Percentiles rank a stretch among this genome's conserved stretches.
Conservation (phyloP, 495 filamentous ascomycete species). For the Hypoxylon cercidicola region DNA sequence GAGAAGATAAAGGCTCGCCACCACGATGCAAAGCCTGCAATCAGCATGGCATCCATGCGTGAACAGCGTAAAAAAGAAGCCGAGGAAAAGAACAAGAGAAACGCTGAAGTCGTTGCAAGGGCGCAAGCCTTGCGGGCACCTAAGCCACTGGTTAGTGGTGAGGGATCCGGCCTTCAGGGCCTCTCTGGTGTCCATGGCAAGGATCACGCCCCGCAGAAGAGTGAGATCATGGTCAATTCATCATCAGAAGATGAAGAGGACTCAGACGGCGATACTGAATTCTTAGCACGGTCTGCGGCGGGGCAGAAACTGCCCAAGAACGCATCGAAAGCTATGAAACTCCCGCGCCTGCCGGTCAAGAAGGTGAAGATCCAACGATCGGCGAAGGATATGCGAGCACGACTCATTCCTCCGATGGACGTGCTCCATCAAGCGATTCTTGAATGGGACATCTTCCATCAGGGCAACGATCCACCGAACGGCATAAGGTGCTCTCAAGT, state of each 20-base stretch:
- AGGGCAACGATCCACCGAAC: conserved; percentile 82
- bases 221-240: conserved; percentile 92
- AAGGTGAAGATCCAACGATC: conserved; percentile 80
- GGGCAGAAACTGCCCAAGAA: conserved; percentile 52
- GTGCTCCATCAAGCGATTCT: conserved; percentile 85
- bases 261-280: conserved; percentile 65
- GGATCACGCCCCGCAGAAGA: conserved; percentile 74
- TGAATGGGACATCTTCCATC: conserved; percentile 91
- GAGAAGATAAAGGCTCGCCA: conserved; percentile 51
- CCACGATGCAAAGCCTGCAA: conserved; percentile 46
- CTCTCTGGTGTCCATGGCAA: conserved; percentile 80
- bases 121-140: conserved; percentile 69
- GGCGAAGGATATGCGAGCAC: conserved; percentile 91
- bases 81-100: conserved; percentile 76
- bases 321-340: conserved; percentile 58
- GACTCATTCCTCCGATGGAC: conserved; percentile 88
- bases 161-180: conserved; percentile 80
- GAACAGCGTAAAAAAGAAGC: conserved; percentile 76
- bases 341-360: conserved; percentile 75
- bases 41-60: conserved; percentile 62
- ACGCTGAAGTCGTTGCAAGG: conserved; percentile 72
- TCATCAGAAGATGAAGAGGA: conserved; percentile 78
- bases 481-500: conserved; percentile 77
- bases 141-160: conserved; percentile 69
- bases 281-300: conserved; percentile 52